Evolutionary conservation across 2,329 filamentous ascomycete genomes (phyloP), one percentile per base, ranked within the genome.

Genomic region (Pseudogymnoascus sp.): DNA sequence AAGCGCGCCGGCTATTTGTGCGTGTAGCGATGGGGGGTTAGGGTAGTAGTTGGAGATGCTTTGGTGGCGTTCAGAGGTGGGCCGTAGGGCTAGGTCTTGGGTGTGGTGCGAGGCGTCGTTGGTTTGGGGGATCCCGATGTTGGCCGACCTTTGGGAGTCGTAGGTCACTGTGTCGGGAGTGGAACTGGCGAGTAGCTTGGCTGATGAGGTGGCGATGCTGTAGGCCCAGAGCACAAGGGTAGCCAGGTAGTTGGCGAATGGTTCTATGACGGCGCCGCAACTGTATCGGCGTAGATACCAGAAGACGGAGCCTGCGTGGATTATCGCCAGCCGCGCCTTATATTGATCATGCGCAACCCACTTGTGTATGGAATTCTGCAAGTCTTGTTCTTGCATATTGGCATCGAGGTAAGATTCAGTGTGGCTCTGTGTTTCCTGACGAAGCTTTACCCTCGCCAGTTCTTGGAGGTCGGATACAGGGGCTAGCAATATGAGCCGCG

Each of bases 401-500:
- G 61, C 64, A 10, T 60, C 73, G 6, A 78, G 70, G 3, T 72
- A 75, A 2, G 68, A 35, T 33, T 62, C 72, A 1, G 77, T 77
- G 5, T 83, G 69, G 1, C 71, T 72, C 2, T 77, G 75, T 14
- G 84, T 81, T 26, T 79, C 74, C 1, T 73, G 72, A 46, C 77
- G 60, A 6, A 61, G 46, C 35, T 61, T 62, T 6, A 53, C 22
- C 14, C 31, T 61, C 5, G 65, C 61, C 8, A 65, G 31, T 16
- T 65, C 62, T 22, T 62, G 60, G 2, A 66, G 37, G 10, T 60
- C 60, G 22, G 41, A 31, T 16, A 43, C 56, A 24, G 65, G 65
- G 19, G 65, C 62, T 0, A 85, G 76, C 1, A 86, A 71, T 0
- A 84, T 72, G 1, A 84, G 75, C 1, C 84, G 76, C 0, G 83